Base-by-base conservation (phyloP, 2,329 filamentous ascomycete species). In the Beauveria rudraprayagi region DNA sequence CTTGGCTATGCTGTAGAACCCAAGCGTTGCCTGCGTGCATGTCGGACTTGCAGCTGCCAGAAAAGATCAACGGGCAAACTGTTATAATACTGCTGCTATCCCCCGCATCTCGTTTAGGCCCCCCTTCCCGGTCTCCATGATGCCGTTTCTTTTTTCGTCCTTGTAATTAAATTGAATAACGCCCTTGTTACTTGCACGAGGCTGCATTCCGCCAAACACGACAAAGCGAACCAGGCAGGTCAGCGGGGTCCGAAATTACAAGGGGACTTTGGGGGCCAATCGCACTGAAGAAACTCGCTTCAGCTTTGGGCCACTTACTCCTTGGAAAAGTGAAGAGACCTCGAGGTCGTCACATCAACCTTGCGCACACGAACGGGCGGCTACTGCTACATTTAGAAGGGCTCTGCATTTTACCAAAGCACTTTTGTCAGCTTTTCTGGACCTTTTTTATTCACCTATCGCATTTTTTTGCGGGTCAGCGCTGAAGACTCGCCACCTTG, bases 161-260 rank as follows among this genome's bases (percentile, higher is more conserved):
- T 56, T 47, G 41, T n/a, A 47, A 56, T 56, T 24, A 34, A 46
- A 56, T 46, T 28, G 14, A n/a, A 10, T 22, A n/a, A 17, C 2
- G n/a, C 24, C 9, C 17, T 19, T 14, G 11, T 41, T 34, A 30
- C 50, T 19, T 22, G 34, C 19, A 53, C 56, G n/a, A 59, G 43
- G 34, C 34, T 44, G 56, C 34, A 37, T 37, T 16, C 5, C 34
- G 14, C 34, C 34, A 26, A 22, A 54, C 30, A 17, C 24, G 17
- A 56, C 16, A 37, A 22, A 47, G 54, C 54, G 54, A 56, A 46
- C 26, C 41, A n/a, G 19, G 28, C 44, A 37, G 22, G 44, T 7
- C 19, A 34, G 55, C 34, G 56, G 50, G 50, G 48, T 60, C 40
- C 5, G 30, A 61, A 48, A 61, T 61, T 61, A 61, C 58, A 61